Base-by-base conservation (phyloP, 2,329 filamentous ascomycete species). In the Ceratocystis cubensis region DNA sequence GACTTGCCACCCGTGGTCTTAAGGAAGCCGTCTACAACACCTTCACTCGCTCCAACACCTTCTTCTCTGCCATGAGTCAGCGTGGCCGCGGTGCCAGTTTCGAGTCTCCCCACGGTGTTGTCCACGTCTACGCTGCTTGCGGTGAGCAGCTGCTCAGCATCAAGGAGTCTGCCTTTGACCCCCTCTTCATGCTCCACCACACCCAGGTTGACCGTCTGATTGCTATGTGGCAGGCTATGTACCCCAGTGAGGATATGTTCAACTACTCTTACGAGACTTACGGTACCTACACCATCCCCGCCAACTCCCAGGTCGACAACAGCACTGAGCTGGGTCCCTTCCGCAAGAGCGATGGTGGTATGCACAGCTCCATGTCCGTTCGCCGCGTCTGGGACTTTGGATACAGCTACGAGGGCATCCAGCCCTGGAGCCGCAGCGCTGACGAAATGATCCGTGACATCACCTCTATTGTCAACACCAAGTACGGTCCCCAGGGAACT, bases 161-260 rank as follows among this genome's bases (percentile, higher is more conserved):
- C 7, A 72, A 73, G n/a, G 76, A 76, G 66, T 73, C 77, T 1
- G 78, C 73, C n/a, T 80, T 78, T 68, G 78, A 80, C 53, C 75
- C 78, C 10, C 69, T 80, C 30, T 81, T 80, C 70, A 78, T 77
- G 78, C 71, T 81, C 30, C 79, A 81, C 68, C 80, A 81, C 74
- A 74, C 78, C 71, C 84, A 88, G 70, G 79, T 88, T 65, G 84
- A 88, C 71, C 81, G 85, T 50, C 76, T 88, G 46, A 86, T 85
- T 74, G 79, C 83, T n/a, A 78, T 81, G 70, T 82, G 77, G 77
- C 75, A 81, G 71, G 76, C 75, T 33, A 76, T 82, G 63, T 70
- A 72, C 67, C 77, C 76, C 25, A 68, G 71, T 59, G 70, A 74
- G 68, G 69, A 71, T 65, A 71, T 76, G 37, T 77, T 79, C 70